Base-by-base conservation (phyloP, 352 stramenopile species). In the Globisporangium radiosum region DNA sequence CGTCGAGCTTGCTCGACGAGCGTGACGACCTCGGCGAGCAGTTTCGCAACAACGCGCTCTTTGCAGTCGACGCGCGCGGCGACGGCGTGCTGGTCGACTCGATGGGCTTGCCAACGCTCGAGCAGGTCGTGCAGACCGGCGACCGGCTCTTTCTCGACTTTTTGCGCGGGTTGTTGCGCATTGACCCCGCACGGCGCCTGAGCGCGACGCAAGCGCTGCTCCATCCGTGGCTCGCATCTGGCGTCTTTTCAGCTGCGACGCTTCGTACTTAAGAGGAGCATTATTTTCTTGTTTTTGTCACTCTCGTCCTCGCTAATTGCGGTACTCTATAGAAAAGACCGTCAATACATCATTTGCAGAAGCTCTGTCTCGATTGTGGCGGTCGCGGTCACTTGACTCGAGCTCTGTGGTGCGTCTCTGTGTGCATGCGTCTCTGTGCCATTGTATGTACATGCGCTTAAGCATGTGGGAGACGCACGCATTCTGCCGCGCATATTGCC, bases 61-160 rank as follows among this genome's bases (percentile, higher is more conserved):
- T 90, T 62, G 61, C 62, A 1, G 51, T 87, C 47, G 76, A 88
- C 51, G 60, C 68, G 47, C 51, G 65, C 25, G 78, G 79, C 39
- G 76, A 85, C 44, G 76, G 77, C 42, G 64, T 86, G 51, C 62
- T 88, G 61, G 58, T 63, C 53, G 60, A 63, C 8, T 57, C 37
- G 13, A 57, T 68, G 57, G 48, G 57, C 51, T 56, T 76, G 48
- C 83, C 78, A 9, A 54, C 75, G n/a, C 66, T 93, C 25, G 76
- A 86, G 55, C 40, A 81, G 47, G 70, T 72, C 13, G 69, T 93
- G 50, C 64, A 77, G 47, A 87, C 81, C 1, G 69, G 68, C 33
- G 80, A 94, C 50, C 51, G 42, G 1, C 61, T 81, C 33, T 90
- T 94, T 50, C 59, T 94, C 42, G 69, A 74, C 47, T 92, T 94